Evolutionary conservation across 2,329 filamentous ascomycete genomes (phyloP), one percentile per base, ranked within the genome.

Genomic region (Cladophialophora exuberans): DNA sequence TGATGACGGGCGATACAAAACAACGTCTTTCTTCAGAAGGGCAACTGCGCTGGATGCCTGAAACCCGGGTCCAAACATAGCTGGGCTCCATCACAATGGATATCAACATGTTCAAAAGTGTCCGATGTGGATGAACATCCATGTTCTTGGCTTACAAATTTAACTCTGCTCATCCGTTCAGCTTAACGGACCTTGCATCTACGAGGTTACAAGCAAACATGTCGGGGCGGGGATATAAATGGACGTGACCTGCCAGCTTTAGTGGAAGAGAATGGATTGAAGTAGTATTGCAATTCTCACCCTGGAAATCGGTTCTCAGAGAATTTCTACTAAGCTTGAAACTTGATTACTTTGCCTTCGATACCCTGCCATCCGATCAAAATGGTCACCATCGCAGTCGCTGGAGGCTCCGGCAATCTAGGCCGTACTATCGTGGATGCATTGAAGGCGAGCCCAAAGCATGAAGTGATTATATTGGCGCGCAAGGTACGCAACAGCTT

Each of bases 401-500:
- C 75, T 4, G 78, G 78, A 44, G 78, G 77, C 11, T 74, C 72
- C 1, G 76, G 77, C 20, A 67, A 67, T n/a, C 65, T 80, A 1
- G 78, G 78, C 10, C 71, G 70, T 15, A 72, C 76, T 1, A 68
- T 81, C 25, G 73, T 80, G 17, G 76, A 80, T 15, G 72, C 68
- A 18, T 59, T 80, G 13, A 60, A 59, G 6, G 67, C 62, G 20
- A 65, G 58, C 15, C 68, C 51, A 39, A 70, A 72, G 36, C 69
- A 75, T 50, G 54, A 74, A 9, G 67, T 78, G 9, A 64, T 75
- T 39, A 67, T 79, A 3, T 60, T 80, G 3, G 67, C 72, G 20
- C 71, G 77, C 31, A 72, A 72, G 61, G 76, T 72, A 61, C 48
- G 63, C 45, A 41, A 23, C 6, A n/a, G n/a, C n/a, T n/a, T 35